Evolutionary conservation across 2,329 filamentous ascomycete species (phyloP), one percentile per base, ranked within the genome.

Genomic region (Pestalotiopsis sp.): DNA sequence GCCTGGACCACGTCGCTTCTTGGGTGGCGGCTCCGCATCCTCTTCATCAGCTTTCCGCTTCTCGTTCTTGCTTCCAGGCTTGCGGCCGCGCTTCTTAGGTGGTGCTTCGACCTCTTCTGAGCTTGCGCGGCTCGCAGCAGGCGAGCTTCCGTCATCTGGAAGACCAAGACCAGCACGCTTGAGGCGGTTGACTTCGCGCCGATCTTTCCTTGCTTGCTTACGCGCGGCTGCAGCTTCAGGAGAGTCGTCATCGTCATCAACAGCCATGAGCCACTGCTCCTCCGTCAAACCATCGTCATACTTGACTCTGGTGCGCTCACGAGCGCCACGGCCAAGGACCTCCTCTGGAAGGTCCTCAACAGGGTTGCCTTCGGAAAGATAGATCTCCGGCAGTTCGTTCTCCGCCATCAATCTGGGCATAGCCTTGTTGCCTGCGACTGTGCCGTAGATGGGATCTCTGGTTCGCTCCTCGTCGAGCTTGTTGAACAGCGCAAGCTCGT

Each of bases 221-320:
- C 96, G 91, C 45, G 93, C 93, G 49, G 97, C 95, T 2, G 96
- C 96, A 66, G 94, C 95, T 78, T 98, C 96, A 38, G 97, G 94
- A 0, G 90, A 91, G 78, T 99, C 96, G 1, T 99, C 96, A 64
- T 98, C 95, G 70, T 97, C 95, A 78, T 99, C 96, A 39, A 99
- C 95, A 66, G 96, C 96, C 85, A 97, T 95, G 65, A 98, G 88
- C 96, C 96, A 99, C 81, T 99, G 97, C 83, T 99, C 96, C 82
- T 99, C 97, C 0, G 96, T 98, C 38, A 99, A 89, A 66, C 97
- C 96, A 77, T 99, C 96, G 76, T 99, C 96, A 75, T 99, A 99
- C 80, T 92, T 93, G 76, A 98, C 95, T 77, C 94, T 91, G 73
- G 94, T 98, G 70, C 97, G 91, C 82, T 99, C 96, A 83, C 96